phyloP scores from a whole-genome alignment of 345 rosid species.

The Erucastrum elatum region DNA sequence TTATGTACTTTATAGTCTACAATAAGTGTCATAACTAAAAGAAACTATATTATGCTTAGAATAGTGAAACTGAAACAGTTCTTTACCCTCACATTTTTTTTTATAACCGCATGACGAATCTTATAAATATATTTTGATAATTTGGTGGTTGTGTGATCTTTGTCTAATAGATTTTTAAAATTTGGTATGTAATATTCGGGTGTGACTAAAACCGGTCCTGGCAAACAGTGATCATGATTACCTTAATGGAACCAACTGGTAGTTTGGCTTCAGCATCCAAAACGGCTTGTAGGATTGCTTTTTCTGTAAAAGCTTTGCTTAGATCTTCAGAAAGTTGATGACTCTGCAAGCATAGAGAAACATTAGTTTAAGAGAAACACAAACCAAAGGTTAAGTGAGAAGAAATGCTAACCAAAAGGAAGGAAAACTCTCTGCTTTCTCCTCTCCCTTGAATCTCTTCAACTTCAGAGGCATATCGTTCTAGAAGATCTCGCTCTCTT shows the following conservation, averaged over 20 bases:
- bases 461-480: background rate
- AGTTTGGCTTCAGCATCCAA: constrained; percentile 57
- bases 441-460: background rate
- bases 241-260: constrained; percentile 62
- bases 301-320: constrained; percentile 1
- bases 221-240: constrained; percentile 16
- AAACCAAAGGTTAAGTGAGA: background rate
- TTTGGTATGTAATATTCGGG: too few species aligned
- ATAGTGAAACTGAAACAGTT: background rate
- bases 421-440: background rate
- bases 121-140: background rate
- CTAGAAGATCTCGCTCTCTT: constrained; percentile 3
- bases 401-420: background rate
- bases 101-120: too few species aligned
- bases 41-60: background rate
- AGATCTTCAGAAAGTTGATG: constrained; percentile 7
- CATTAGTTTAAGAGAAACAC: background rate
- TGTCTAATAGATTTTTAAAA: background rate
- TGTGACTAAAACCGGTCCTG: background rate
- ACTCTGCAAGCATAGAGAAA: background rate
- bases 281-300: constrained; percentile 41
- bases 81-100: background rate
- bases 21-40: background rate
- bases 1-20: background rate
- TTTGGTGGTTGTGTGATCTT: background rate